Evolutionary conservation across 305 asterid genomes (phyloP).

Genomic region (Fraxinus ornus): DNA sequence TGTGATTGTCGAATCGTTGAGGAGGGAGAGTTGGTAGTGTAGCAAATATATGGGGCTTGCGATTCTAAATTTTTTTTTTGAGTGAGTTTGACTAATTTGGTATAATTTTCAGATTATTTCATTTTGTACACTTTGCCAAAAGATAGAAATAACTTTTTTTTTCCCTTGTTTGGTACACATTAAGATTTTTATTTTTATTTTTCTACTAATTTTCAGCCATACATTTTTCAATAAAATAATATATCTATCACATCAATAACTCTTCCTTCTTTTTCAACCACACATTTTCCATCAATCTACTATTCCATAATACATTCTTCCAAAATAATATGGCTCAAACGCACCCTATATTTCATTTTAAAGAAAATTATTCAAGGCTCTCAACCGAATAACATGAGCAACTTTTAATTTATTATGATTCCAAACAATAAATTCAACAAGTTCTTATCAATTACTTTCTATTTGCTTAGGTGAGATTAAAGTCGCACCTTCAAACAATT

Average conservation of each 20-base stretch:
- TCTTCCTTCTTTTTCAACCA: no score
- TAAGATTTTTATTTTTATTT: no score
- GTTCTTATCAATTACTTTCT: no score
- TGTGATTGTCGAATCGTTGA: slow-evolving; percentile 17
- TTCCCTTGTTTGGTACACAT: no score
- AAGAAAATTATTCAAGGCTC: neutral
- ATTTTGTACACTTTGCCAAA: neutral
- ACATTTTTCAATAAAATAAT: no score
- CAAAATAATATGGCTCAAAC: no score
- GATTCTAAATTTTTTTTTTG: neutral
- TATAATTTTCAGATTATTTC: neutral
- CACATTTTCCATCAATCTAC: no score
- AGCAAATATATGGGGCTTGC: neutral
- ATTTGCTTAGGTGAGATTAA: neutral
- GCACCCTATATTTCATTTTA: neutral
- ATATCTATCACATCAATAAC: no score
- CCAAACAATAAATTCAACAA: neutral
- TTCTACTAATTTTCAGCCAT: no score
- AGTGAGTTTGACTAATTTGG: neutral
- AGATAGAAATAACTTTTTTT: neutral
- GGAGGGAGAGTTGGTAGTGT: neutral
- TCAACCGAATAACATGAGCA: neutral
- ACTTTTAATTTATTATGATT: no score
- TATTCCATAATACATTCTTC: no score
- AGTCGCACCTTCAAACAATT: neutral